phyloP scores from a whole-genome alignment of 768 basidiomycete genomes.

The Tulasnella calospora region DNA sequence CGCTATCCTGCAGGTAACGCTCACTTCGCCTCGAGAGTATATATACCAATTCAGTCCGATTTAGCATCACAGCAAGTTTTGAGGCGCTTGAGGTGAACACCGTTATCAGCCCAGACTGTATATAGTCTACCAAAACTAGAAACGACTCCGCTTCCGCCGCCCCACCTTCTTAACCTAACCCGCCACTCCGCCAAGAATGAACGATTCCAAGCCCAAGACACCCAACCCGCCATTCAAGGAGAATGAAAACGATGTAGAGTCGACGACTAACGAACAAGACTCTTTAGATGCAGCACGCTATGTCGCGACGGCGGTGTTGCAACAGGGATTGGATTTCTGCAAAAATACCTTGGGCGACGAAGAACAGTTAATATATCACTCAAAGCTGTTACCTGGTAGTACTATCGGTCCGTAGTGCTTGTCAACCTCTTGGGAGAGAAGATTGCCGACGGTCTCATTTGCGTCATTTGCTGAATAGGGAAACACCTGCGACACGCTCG shows the following conservation, averaged over 20 bases:
- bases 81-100: neutral
- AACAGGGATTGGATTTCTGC: slow-evolving; percentile 64
- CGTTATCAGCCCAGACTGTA: neutral
- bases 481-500: slow-evolving; percentile 83
- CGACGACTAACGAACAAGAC: slow-evolving; percentile 30
- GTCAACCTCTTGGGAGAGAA: neutral
- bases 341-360: slow-evolving; percentile 60
- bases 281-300: slow-evolving; percentile 29
- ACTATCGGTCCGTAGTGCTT: slow-evolving; percentile 60
- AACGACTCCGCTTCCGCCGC: slow-evolving; percentile 2
- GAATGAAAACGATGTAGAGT: neutral
- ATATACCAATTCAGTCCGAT: neutral
- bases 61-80: neutral
- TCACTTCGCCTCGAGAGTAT: neutral
- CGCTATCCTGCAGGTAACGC: neutral
- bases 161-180: neutral
- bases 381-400: slow-evolving; percentile 77
- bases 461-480: slow-evolving; percentile 44
- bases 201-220: neutral
- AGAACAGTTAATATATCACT: slow-evolving; percentile 61
- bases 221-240: neutral
- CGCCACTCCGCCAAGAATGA: neutral
- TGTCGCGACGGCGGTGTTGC: slow-evolving; percentile 62
- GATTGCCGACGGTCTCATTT: neutral
- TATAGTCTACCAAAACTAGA: neutral